A percentile compares a stretch with the other conserved stretches of the same genome.
phyloP scores from a whole-genome alignment of 2,329 filamentous ascomycete species.

The Phoma sp. region DNA sequence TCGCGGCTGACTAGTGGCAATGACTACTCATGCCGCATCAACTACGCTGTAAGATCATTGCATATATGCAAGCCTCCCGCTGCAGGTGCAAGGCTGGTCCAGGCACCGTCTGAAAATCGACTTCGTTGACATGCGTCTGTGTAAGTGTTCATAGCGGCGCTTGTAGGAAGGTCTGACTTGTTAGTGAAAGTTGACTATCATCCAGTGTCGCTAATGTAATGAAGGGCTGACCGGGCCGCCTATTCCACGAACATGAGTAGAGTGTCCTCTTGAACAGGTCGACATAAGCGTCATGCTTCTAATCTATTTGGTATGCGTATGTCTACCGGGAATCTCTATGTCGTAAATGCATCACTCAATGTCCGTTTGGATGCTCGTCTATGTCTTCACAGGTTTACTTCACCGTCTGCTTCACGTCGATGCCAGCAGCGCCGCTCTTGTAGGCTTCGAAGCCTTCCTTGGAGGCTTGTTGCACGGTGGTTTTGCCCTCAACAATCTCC shows the following conservation, averaged over 20 bases:
- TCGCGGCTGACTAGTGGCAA: too few relatives aligned
- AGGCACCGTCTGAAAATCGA: background rate
- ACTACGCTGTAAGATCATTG: too few relatives aligned
- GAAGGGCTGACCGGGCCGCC: too few relatives aligned
- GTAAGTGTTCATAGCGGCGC: background rate
- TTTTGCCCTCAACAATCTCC: conserved; percentile 75
- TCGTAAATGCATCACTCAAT: conserved; percentile 8
- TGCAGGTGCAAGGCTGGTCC: background rate
- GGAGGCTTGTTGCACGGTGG: conserved; percentile 73
- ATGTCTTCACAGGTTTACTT: conserved; percentile 21
- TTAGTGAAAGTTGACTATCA: too few relatives aligned
- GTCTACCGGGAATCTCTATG: conserved; percentile 21
- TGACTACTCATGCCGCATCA: too few relatives aligned
- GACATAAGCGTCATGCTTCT: conserved; percentile 1
- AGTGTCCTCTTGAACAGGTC: too few relatives aligned
- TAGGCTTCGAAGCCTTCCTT: conserved; percentile 56
- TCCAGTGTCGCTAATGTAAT: too few relatives aligned
- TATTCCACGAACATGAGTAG: too few relatives aligned
- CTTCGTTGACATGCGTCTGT: background rate
- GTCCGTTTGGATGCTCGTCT: background rate
- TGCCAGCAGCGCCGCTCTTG: conserved; percentile 54
- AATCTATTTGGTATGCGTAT: conserved; percentile 19
- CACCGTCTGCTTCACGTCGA: conserved; percentile 22
- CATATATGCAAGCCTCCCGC: too few relatives aligned
- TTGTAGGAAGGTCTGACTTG: background rate